A percentile compares a stretch with the other conserved stretches of the same genome.
Conservation (phyloP, 2,329 filamentous ascomycete genomes). For the Hypoxylon sp. region DNA sequence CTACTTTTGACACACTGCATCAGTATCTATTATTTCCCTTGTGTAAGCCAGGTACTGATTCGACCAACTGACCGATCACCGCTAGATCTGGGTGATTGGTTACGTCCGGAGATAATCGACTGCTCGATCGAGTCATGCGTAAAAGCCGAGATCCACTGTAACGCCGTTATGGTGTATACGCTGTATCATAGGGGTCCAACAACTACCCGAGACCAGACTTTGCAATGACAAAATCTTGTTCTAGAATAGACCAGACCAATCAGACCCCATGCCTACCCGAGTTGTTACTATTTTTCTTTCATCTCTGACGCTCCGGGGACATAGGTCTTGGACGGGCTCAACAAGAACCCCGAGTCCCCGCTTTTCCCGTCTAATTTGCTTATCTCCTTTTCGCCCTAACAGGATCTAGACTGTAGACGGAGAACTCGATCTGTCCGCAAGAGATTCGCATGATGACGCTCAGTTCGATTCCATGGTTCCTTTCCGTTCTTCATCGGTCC, state of each 20-base stretch:
- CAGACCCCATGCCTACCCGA: background rate
- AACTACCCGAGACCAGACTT: background rate
- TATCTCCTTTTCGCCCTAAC: constrained; percentile 6
- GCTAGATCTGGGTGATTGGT: constrained; percentile 4
- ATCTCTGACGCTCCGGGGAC: background rate
- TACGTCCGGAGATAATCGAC: constrained; percentile 11
- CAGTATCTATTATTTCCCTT: no score
- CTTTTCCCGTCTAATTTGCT: constrained; percentile 7
- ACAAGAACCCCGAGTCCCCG: constrained; percentile 15
- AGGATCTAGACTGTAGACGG: constrained; percentile 1
- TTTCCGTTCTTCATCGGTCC: constrained; percentile 8
- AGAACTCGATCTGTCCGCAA: constrained; percentile 2
- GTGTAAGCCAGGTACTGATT: background rate
- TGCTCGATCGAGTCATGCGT: constrained; percentile 3
- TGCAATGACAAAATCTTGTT: background rate
- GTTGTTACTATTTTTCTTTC: background rate
- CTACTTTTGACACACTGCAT: background rate
- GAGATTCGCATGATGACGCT: constrained; percentile 3
- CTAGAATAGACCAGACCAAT: constrained; percentile 5
- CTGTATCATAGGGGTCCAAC: background rate
- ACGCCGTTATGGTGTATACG: background rate
- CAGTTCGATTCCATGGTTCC: background rate
- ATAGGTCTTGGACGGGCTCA: constrained; percentile 5
- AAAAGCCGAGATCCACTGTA: constrained; percentile 6
- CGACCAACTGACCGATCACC: background rate